phyloP scores from a whole-genome alignment of 306 rosid genomes.

The Castanea mollissima region DNA sequence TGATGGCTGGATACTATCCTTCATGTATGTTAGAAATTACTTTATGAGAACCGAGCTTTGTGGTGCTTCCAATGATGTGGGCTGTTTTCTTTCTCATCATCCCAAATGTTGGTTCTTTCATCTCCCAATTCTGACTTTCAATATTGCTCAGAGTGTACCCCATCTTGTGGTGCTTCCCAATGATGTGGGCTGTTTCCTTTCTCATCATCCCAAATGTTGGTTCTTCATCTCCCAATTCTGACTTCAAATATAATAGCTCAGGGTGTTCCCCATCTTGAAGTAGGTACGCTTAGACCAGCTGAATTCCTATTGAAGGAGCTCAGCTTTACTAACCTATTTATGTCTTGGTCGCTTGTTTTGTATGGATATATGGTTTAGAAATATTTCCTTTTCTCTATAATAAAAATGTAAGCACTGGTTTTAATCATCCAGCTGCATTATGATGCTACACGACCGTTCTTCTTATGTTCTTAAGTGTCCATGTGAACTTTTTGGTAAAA shows the following conservation, averaged over 20 bases:
- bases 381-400: no score
- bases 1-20: slow-evolving; percentile 17
- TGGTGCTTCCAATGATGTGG: not conserved
- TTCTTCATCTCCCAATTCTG: not conserved
- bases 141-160: no score
- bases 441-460: no score
- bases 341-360: no score
- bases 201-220: not conserved
- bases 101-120: not conserved
- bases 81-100: not conserved
- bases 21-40: slow-evolving; percentile 14
- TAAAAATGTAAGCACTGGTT: no score
- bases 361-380: no score
- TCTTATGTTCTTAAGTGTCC: no score
- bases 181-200: not conserved
- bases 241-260: no score
- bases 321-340: not conserved
- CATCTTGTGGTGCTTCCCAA: not conserved
- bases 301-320: not conserved
- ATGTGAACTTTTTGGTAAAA: no score
- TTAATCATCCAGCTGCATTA: no score
- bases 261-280: not conserved
- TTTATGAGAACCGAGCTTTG: not conserved
- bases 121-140: not conserved
- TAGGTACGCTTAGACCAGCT: not conserved